Conservation (phyloP, 441 rosid genomes). For the Euphorbia schlechtendalii region DNA sequence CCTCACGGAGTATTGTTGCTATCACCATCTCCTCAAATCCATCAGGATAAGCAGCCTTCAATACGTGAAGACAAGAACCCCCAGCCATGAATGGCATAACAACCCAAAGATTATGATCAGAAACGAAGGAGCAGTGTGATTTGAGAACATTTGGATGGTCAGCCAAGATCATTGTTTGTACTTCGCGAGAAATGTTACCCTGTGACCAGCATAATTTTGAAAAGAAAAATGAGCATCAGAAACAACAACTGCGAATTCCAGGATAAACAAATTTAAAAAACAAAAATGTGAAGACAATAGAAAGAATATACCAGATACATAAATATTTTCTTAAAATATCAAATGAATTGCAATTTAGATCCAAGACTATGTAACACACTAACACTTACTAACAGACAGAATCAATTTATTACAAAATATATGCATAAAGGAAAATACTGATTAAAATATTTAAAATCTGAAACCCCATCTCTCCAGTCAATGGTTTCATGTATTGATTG, state of each 20-base stretch:
- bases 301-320: not conserved
- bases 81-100: slow-evolving; percentile 98
- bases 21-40: slow-evolving; percentile 90
- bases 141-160: slow-evolving; percentile 91
- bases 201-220: slow-evolving; percentile 18
- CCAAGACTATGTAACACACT: no score
- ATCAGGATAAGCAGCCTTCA: slow-evolving; percentile 90
- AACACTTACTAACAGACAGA: not conserved
- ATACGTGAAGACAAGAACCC: slow-evolving; percentile 92
- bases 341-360: not conserved
- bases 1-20: slow-evolving; percentile 81
- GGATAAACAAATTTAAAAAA: not conserved
- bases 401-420: not conserved
- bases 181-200: slow-evolving; percentile 78
- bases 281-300: not conserved
- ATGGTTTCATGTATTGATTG: not conserved
- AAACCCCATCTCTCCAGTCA: not conserved
- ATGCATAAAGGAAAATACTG: not conserved
- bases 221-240: slow-evolving; percentile 1
- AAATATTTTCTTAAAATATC: not conserved
- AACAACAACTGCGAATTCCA: not conserved
- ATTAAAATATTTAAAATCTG: not conserved
- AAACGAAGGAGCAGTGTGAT: slow-evolving; percentile 91
- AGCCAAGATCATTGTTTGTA: slow-evolving; percentile 84
- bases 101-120: slow-evolving; percentile 87